Evolutionary conservation across 345 rosid species (phyloP), one percentile per base, ranked within the genome.

Genomic region (Camelina sativa): DNA sequence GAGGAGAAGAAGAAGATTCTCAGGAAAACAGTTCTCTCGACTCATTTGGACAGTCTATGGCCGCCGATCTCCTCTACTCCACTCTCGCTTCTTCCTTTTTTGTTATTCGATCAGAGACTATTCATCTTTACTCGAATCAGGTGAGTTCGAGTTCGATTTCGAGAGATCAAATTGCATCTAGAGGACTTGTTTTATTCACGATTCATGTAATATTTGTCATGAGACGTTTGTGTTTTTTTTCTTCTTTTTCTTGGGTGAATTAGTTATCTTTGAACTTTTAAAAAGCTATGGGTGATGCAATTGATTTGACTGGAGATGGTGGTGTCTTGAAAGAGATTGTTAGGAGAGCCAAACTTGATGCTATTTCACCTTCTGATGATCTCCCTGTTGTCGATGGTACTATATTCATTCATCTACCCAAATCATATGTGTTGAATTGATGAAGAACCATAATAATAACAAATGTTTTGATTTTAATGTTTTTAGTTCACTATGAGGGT

Each of bases 341-440:
- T 17, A 83, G 86, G 70, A 82, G 81, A 17, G 89, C 95, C 34
- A 91, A 86, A 78, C 81, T 87, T 8, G 91, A 81, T 76, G 93
- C 94, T 2, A 44, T 79, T 50, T 69, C 82, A 53, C 93, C 97
- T 17, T 82, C 94, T 0, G 88, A 85, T 71, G 93, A 90, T 84
- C 86, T 86, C 80, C 97, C 97, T 75, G 80, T 91, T 13, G 96
- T 94, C 16, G 96, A 94, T 76, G 98, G 96, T 88, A 82, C 74
- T 28, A 28, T 28, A 1, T 28, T 28, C 30, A 81, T 62, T 60
- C n/a, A 0, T 35, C 9, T 53, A 5, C 32, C 1, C 23, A 40
- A 7, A 28, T 48, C 41, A n/a, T 66, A 7, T 41, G 7, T 53
- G 75, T 59, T 25, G 25, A 1, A 2, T 60, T 28, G 30, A 54